phyloP scores from a whole-genome alignment of 208 protist genomes.

The Wallacemonas rigidus region DNA sequence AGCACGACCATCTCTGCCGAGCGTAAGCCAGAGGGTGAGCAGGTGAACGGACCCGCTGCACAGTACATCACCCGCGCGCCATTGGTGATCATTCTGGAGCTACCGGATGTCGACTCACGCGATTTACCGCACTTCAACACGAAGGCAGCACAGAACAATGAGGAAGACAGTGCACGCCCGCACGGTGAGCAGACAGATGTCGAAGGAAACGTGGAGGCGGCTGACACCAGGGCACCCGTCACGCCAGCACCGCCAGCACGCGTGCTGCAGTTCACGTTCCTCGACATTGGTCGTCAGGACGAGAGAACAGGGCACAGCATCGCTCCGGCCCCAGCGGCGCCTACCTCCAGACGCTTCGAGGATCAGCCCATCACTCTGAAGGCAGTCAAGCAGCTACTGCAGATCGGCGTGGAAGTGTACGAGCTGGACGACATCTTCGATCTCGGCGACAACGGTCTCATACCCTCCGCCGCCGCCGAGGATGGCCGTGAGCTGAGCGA shows the following conservation, averaged over 20 bases:
- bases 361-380: conserved; percentile 20
- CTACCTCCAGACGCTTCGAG: too few species aligned
- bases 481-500: conserved; percentile 20
- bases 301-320: too few species aligned
- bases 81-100: conserved; percentile 36
- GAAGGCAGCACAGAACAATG: too few species aligned
- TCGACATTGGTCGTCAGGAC: conserved; percentile 12
- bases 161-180: background rate
- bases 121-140: background rate
- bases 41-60: background rate
- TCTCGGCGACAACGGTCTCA: conserved; percentile 26
- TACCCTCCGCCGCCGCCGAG: conserved; percentile 18
- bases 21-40: background rate
- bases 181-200: background rate
- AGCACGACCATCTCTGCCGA: background rate
- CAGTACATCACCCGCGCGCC: conserved; percentile 11
- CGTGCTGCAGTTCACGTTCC: conserved; percentile 41
- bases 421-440: conserved; percentile 84
- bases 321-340: too few species aligned
- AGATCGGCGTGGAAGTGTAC: conserved; percentile 74
- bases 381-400: conserved; percentile 71
- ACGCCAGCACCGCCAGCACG: background rate
- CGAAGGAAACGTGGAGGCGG: conserved; percentile 13
- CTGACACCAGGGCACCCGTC: background rate
- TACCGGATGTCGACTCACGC: conserved; percentile 9